phyloP scores from a whole-genome alignment of 1,139 yeast genomes.

The Scheffersomyces lignicola region DNA sequence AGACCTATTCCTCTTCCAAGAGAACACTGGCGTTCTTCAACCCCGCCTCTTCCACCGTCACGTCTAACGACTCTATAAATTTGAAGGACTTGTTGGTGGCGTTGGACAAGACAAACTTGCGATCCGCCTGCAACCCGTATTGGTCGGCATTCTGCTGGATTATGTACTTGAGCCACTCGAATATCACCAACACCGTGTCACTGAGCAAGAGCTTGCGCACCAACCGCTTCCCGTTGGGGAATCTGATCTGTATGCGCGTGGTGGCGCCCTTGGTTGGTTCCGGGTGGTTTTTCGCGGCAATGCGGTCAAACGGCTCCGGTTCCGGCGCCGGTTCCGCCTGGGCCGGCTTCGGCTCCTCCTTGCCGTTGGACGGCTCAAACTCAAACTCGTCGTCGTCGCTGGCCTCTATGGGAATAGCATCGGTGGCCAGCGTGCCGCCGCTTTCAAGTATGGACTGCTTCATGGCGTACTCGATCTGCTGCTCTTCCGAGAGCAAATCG shows the following conservation, averaged over 20 bases:
- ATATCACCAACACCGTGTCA: constrained; percentile 51
- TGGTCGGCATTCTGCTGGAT: constrained; percentile 48
- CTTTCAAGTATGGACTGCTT: constrained; percentile 54
- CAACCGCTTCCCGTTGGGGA: constrained; percentile 81
- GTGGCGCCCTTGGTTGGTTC: constrained; percentile 60
- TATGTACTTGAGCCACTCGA: constrained; percentile 55
- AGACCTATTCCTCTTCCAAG: constrained; percentile 55
- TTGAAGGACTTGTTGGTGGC: constrained; percentile 67
- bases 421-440: constrained; percentile 23
- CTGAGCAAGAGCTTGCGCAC: constrained; percentile 66
- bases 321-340: constrained; percentile 6
- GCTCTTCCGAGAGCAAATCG: constrained; percentile 72
- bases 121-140: constrained; percentile 45
- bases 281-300: constrained; percentile 48
- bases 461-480: constrained; percentile 79
- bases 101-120: constrained; percentile 51
- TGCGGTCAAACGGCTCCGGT: constrained; percentile 38
- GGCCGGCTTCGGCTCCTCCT: constrained; percentile 2
- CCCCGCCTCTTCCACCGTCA: constrained; percentile 71
- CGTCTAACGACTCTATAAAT: constrained; percentile 57
- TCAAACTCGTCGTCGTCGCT: constrained; percentile 16
- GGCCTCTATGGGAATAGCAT: constrained; percentile 28
- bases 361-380: neutral
- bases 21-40: constrained; percentile 79
- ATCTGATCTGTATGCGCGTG: constrained; percentile 83